These are phyloP conservation scores for Dimargaris cristalligena DNA, from an alignment of 192 early-diverging fungal genomes.

Conservation along the genomic window DNA sequence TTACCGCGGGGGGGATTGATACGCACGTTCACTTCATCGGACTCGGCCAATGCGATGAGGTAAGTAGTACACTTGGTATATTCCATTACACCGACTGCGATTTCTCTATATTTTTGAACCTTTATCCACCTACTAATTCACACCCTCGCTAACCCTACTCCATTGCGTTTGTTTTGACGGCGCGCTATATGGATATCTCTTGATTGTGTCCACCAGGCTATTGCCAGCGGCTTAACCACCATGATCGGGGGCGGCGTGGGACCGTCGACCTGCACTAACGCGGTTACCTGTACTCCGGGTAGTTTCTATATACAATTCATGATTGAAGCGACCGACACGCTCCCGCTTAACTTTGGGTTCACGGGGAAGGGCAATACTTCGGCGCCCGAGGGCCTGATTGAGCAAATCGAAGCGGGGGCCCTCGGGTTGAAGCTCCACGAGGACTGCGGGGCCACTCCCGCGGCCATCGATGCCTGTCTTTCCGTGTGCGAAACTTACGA, in stretches of 20 bases:
- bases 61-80: constrained; percentile 16
- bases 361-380: constrained; percentile 92
- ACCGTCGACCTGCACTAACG: constrained; percentile 91
- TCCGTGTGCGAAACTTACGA: constrained; percentile 73
- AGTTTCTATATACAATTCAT: constrained; percentile 69
- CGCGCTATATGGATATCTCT: too few species aligned
- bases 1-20: constrained; percentile 88
- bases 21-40: constrained; percentile 94
- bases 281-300: constrained; percentile 90
- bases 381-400: constrained; percentile 40
- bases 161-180: too few species aligned
- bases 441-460: constrained; percentile 92
- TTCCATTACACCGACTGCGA: too few species aligned
- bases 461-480: constrained; percentile 82
- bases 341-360: constrained; percentile 85
- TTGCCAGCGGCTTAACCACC: constrained; percentile 66
- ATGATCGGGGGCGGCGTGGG: constrained; percentile 85
- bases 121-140: too few species aligned
- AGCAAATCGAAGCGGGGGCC: constrained; percentile 73
- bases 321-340: constrained; percentile 72
- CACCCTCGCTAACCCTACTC: too few species aligned
- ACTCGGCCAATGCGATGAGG: constrained; percentile 72
- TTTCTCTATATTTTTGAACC: too few species aligned
- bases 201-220: too few species aligned
- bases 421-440: constrained; percentile 88